A percentile compares a stretch with the other conserved stretches of the same genome.
Conservation (phyloP, 306 rosid species). For the peach (Prunus persica) region DNA sequence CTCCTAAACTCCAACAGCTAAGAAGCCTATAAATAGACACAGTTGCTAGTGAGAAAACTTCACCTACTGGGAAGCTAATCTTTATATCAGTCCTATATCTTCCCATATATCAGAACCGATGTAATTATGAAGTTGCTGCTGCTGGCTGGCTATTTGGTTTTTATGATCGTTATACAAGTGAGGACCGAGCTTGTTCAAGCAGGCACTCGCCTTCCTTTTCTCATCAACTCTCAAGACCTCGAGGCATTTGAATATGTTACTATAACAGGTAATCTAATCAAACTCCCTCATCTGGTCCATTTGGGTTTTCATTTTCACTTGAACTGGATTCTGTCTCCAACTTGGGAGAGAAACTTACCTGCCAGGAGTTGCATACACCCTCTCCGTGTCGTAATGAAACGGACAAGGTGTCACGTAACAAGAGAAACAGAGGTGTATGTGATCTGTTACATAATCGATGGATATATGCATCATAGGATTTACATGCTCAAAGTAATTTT, state of each 20-base stretch:
- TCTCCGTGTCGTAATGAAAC: no score
- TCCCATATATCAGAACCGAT: background rate
- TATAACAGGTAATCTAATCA: constrained; percentile 48
- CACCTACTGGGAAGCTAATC: constrained; percentile 25
- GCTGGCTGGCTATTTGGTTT: constrained; percentile 36
- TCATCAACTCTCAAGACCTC: constrained; percentile 18
- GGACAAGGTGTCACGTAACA: no score
- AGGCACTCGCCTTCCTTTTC: constrained; percentile 35
- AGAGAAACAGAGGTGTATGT: no score
- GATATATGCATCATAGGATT: no score
- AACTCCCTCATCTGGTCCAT: background rate
- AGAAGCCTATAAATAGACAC: constrained; percentile 17
- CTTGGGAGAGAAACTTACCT: background rate
- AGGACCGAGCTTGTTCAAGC: constrained; percentile 40
- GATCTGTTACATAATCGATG: no score
- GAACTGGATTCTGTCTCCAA: background rate
- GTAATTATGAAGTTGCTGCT: constrained; percentile 38
- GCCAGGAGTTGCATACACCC: no score
- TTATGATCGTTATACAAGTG: constrained; percentile 22
- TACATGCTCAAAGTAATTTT: background rate
- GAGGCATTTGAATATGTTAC: constrained; percentile 50
- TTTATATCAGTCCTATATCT: background rate
- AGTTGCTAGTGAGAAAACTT: constrained; percentile 11
- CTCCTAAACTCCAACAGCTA: constrained; percentile 26
- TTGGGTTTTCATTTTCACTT: background rate